phyloP scores from a whole-genome alignment of 2,329 filamentous ascomycete genomes.

The Trichoderma sp. region DNA sequence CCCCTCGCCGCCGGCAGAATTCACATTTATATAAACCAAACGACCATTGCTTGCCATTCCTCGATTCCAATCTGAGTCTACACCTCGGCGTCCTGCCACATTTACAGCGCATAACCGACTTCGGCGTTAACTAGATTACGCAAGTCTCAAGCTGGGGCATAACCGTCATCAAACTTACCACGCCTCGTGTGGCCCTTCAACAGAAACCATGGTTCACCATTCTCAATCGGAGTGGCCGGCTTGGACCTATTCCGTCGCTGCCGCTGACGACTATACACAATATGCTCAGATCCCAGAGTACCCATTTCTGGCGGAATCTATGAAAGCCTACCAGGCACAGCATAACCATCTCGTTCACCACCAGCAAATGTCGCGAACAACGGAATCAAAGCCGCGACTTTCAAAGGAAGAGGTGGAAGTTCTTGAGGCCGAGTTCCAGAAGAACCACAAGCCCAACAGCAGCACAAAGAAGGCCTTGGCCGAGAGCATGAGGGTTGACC shows the following conservation, averaged over 20 bases:
- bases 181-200: neutral
- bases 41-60: neutral
- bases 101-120: neutral
- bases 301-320: slow-evolving; percentile 38
- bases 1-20: neutral
- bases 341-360: slow-evolving; percentile 38
- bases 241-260: slow-evolving; percentile 33
- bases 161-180: neutral
- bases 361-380: slow-evolving; percentile 40
- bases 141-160: neutral
- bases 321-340: slow-evolving; percentile 38
- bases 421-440: slow-evolving; percentile 59
- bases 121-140: neutral
- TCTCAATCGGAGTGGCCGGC: slow-evolving; percentile 36
- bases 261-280: slow-evolving; percentile 30
- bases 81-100: neutral
- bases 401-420: slow-evolving; percentile 59
- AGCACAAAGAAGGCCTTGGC: slow-evolving; percentile 59
- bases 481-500: slow-evolving; percentile 60
- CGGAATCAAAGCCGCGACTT: slow-evolving; percentile 51
- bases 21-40: neutral
- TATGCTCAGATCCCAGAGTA: slow-evolving; percentile 37
- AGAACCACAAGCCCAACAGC: slow-evolving; percentile 63
- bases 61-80: neutral
- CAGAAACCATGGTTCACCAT: slow-evolving; percentile 34